A percentile compares a stretch with the other conserved stretches of the same genome.
Conservation (phyloP, 129 eudicot species). For the Centrapalus pauciflorus region DNA sequence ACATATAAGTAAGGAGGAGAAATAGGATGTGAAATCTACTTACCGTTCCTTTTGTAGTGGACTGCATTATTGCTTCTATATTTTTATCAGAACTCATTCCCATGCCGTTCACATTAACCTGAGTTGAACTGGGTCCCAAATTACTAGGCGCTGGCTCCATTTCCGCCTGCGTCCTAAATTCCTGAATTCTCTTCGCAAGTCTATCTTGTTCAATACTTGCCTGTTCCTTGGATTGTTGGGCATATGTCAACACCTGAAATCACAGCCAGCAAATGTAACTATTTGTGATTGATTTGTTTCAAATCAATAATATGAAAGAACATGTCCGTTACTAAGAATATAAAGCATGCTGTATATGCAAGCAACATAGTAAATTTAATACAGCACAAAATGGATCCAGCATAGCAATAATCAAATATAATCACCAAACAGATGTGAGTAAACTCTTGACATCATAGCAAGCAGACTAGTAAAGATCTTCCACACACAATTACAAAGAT, state of each 20-base stretch:
- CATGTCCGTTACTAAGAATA: no score
- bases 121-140: slow-evolving; percentile 48
- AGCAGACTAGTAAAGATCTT: no score
- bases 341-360: no score
- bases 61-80: slow-evolving; percentile 76
- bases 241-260: slow-evolving; percentile 89
- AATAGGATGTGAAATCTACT: slow-evolving; percentile 10
- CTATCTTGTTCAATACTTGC: slow-evolving; percentile 79
- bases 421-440: no score
- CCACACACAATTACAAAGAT: no score
- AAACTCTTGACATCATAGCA: no score
- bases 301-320: neutral
- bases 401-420: no score
- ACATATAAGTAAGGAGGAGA: neutral
- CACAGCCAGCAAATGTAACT: neutral
- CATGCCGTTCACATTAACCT: slow-evolving; percentile 46
- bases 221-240: slow-evolving; percentile 90
- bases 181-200: slow-evolving; percentile 93
- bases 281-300: neutral
- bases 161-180: slow-evolving; percentile 83
- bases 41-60: slow-evolving; percentile 79
- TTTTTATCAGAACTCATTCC: slow-evolving; percentile 65
- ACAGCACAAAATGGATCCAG: no score
- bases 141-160: slow-evolving; percentile 49
- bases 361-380: no score